Evolutionary conservation across 495 filamentous ascomycete species (phyloP), one percentile per base, ranked within the genome.

Genomic region (Trichocladium antarcticum): DNA sequence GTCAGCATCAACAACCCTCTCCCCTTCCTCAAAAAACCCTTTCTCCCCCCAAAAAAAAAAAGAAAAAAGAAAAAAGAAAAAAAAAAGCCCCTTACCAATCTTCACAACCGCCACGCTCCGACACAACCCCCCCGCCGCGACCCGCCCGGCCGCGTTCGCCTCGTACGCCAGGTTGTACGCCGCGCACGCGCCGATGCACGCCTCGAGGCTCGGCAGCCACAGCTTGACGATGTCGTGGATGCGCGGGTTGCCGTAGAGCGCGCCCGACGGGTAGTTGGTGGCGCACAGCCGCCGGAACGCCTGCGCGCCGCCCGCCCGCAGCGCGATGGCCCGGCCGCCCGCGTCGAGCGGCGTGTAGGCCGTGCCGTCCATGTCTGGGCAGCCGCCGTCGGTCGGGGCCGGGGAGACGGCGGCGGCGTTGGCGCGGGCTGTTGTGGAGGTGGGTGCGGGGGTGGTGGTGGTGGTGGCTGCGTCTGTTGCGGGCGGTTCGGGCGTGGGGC

Each of bases 161-260:
- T 44, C 46, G 43, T 59, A 61, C 17, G 54, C 58, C 15, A 47
- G 22, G 31, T 69, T 69, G 34, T 65, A 68, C 42, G 49, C 47
- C 0, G 65, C 67, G 42, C 65, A 68, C 16, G 60, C 55, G 37
- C 55, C 47, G 16, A 69, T 59, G 41, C 64, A 67, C 1, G 56
- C 59, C 29, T 64, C 62, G 4, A 67, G 56, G 16, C 55, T 62
- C 8, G 64, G 64, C 55, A 59, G 57, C 44, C 57, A 66, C 1
- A 64, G 50, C 8, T 51, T 54, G n/a, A 64, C 42, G 21, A 69
- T 64, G 44, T 69, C 59, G 44, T 53, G 52, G 6, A 64, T 53
- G 20, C 36, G 27, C 15, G 61, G 45, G 45, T 58, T 58, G 15
- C 56, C 56, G 31, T 45, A 55, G 2, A 1, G 16, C 2, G 41